These are phyloP conservation scores for Macrophomina phaseolina DNA, from an alignment of 2,329 filamentous ascomycete genomes.

Conservation along the genomic window DNA sequence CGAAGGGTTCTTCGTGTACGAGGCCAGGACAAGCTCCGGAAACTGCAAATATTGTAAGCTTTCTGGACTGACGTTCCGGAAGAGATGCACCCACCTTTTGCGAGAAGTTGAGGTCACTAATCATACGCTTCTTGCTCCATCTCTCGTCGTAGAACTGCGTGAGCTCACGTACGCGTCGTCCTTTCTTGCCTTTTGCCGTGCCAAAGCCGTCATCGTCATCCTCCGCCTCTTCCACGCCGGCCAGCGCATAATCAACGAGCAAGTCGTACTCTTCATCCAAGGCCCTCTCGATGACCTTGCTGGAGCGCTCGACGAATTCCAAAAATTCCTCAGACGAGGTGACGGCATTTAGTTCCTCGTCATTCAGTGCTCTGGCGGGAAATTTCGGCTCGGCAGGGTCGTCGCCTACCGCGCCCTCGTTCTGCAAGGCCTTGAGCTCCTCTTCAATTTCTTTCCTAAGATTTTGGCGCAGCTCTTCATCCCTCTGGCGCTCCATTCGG, in stretches of 20 bases:
- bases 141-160: conserved; percentile 93
- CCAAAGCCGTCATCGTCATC: conserved; percentile 79
- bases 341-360: conserved; percentile 87
- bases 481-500: conserved; percentile 77
- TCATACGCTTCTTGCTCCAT: conserved; percentile 97
- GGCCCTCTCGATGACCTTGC: conserved; percentile 95
- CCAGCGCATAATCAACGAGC: conserved; percentile 88
- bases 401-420: conserved; percentile 44
- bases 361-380: conserved; percentile 77
- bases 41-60: conserved; percentile 58
- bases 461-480: conserved; percentile 87
- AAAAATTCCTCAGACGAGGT: conserved; percentile 92
- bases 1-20: conserved; percentile 96
- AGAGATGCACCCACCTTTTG: conserved; percentile 66
- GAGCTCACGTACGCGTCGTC: conserved; percentile 81
- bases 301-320: conserved; percentile 93
- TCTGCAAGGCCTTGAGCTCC: conserved; percentile 74
- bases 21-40: conserved; percentile 87
- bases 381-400: conserved; percentile 59
- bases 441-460: conserved; percentile 91
- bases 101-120: conserved; percentile 94
- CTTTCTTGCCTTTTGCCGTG: conserved; percentile 72
- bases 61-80: too few relatives aligned
- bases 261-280: conserved; percentile 93
- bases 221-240: conserved; percentile 74